Evolutionary conservation across 1,284 basidiomycete genomes (phyloP), one percentile per base, ranked within the genome.

Genomic region (Ustilago loliicola): DNA sequence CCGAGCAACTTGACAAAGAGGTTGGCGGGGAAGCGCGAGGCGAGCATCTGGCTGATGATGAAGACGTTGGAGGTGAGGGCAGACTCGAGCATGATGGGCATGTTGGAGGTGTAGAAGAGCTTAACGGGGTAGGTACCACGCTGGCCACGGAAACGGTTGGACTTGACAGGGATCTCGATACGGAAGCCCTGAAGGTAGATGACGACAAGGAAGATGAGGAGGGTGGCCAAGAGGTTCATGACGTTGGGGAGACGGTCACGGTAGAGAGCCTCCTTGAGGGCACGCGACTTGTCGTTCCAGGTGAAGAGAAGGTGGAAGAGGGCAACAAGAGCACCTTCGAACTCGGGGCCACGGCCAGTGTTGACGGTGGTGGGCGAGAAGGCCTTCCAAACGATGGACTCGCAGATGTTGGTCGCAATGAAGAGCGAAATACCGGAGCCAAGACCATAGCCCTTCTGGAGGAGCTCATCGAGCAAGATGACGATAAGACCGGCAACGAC

Each of bases 121-220:
- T 98, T 99, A 89, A 99, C 91, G 68, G 97, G 96, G 90, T 97
- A 99, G 40, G 91, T 91, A 54, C 94, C 95, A 56, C 95, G 91
- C 88, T 98, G 95, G 34, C 97, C 96, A 76, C 95, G 91, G 92
- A 96, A 95, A 79, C 92, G 91, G 90, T 95, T 96, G 88, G 92
- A 93, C 91, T 99, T 98, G 87, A 99, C 94, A 19, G 96, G 96
- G 86, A 99, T 98, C 87, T 99, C 96, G 81, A 98, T 93, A 72
- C 96, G 91, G 93, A 99, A 99, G 32, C 97, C 96, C 88, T 99
- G 96, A 71, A 99, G 90, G 89, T 98, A 99, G 87, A 98, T 99
- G 87, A 99, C 95, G 61, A 92, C 91, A 23, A 94, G 94, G 86
- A 98, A 98, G 75, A 99, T 93, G 81, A 92, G 89, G 56, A 94